Percentiles rank a stretch among this genome's conserved stretches.
Conservation (phyloP, 805 yeast species). For the Candida nanaspora region DNA sequence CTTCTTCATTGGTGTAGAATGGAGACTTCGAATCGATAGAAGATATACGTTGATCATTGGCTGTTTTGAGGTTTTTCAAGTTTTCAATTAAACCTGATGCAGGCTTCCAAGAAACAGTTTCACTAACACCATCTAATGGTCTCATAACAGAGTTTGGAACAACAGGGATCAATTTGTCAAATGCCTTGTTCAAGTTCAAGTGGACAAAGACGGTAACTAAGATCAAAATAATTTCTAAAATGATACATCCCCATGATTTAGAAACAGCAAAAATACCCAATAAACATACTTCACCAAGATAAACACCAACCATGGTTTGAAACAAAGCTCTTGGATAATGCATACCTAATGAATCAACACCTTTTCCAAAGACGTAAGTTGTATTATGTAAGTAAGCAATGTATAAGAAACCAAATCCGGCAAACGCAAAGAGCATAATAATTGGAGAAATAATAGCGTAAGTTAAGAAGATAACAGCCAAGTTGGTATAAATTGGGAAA, state of each 20-base stretch:
- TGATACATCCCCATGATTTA: conserved; percentile 93
- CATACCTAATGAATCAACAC: conserved; percentile 70
- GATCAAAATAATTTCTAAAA: conserved; percentile 60
- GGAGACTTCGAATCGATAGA: conserved; percentile 10
- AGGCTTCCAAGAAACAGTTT: conserved; percentile 49
- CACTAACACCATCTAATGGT: conserved; percentile 63
- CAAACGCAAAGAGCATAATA: conserved; percentile 65
- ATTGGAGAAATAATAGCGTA: conserved; percentile 77
- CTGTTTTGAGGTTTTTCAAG: background rate
- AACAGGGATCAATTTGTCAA: conserved; percentile 48
- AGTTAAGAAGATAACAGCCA: conserved; percentile 61
- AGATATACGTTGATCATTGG: background rate
- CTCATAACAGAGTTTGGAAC: conserved; percentile 71
- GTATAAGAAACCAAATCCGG: conserved; percentile 65
- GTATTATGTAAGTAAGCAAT: conserved; percentile 74
- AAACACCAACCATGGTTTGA: conserved; percentile 84
- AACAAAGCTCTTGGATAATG: conserved; percentile 84
- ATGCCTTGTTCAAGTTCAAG: conserved; percentile 54
- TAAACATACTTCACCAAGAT: conserved; percentile 80
- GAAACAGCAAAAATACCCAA: conserved; percentile 84
- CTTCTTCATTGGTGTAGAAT: conserved; percentile 11
- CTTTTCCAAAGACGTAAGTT: conserved; percentile 59
- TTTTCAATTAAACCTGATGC: background rate
- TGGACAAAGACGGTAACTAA: conserved; percentile 66
- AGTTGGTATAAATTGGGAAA: conserved; percentile 68